Base-by-base conservation (phyloP, 1,284 basidiomycete genomes). In the Chalciporus sp. region DNA sequence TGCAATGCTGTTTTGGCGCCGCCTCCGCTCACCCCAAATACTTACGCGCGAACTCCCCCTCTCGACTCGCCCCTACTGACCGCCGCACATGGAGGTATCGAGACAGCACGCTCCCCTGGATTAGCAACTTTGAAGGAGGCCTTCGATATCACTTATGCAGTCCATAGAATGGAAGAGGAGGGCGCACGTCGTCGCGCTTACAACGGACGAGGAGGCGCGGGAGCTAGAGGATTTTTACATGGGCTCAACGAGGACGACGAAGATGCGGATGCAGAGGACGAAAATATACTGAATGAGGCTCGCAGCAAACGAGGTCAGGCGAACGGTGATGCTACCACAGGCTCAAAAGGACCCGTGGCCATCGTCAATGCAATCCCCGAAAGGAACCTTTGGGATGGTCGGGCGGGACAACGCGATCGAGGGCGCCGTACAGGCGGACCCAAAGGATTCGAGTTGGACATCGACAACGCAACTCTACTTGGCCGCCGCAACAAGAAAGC, bases 121-220 rank as follows among this genome's bases (percentile, higher is more conserved):
- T 72, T 98, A 42, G 87, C 91, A 0, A 86, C 88, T 0, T 85
- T 99, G 72, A 98, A 98, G 70, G 97, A 99, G 71, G 96, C 97
- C 2, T 99, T 99, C 71, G 97, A 99, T 70, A 90, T 99, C 63
- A 98, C 97, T 0, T 99, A 99, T 71, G 97, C 97, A 11, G 96
- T 99, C 0, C 97, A 99, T 73, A 87, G 97, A 19, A 98, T 98
- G 94, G 96, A 98, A 70, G 97, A 99, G 73, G 97, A 99, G 74
- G 95, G 94, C 23, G 90, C 91, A 0, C 82, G 92, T 48, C 78
- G 92, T 53, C 82, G 90, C 20, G 92, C 90, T 46, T 90, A 90
- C 72, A 86, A 88, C 52, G 86, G 85, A 16, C 80, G 81, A 12
- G 90, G 89, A 10, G 90, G 87, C 23, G 88, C 86, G 1, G 92